These are phyloP conservation scores for Candida stauntonica DNA, from an alignment of 805 yeast genomes.

Conservation along the genomic window DNA sequence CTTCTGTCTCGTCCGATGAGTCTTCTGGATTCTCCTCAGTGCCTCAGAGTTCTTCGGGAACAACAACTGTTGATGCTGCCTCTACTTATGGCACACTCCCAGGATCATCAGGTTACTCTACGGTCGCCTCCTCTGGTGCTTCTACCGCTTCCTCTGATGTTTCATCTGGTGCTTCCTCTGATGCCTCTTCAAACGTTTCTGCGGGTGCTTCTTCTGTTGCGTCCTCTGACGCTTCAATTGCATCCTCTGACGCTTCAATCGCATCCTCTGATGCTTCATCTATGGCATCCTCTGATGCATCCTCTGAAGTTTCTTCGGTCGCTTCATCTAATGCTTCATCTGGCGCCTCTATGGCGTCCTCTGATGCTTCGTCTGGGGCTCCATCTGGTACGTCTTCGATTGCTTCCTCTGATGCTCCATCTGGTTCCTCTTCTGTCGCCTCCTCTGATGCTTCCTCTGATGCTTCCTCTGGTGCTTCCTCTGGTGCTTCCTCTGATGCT, in stretches of 20 bases:
- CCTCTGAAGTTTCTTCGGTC: neutral
- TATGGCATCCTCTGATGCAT: neutral
- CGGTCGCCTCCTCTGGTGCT: neutral
- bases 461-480: neutral
- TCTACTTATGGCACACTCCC: no score
- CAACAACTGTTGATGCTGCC: no score
- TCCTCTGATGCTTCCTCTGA: neutral
- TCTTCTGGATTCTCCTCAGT: neutral
- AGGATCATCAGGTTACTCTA: neutral
- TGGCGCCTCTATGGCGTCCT: neutral
- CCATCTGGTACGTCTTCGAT: neutral
- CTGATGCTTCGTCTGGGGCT: neutral
- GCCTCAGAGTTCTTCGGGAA: no score
- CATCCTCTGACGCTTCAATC: neutral
- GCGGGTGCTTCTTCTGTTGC: neutral
- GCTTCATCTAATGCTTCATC: neutral
- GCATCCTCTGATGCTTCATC: neutral
- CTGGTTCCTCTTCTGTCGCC: neutral
- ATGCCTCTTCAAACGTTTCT: neutral
- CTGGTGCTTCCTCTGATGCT: neutral
- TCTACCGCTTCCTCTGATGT: neutral
- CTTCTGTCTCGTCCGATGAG: neutral
- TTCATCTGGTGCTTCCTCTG: neutral
- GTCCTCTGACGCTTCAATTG: neutral
- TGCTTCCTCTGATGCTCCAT: neutral